Base-by-base conservation (phyloP, 2,329 filamentous ascomycete species). In the Fusarium sp. region DNA sequence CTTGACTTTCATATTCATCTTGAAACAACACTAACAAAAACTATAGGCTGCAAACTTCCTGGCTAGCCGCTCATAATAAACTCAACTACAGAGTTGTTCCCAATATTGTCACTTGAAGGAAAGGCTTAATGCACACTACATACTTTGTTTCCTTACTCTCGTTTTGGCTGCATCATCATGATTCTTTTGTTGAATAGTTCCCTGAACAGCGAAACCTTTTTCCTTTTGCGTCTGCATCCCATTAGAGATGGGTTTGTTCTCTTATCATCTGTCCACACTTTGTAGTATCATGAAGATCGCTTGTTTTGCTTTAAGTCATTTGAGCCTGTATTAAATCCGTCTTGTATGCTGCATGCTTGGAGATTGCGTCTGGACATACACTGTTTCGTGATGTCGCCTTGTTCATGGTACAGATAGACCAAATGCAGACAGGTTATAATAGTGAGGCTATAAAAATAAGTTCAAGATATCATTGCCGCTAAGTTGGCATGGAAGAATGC, bases 1-100 rank as follows among this genome's bases (percentile, higher is more conserved):
- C 47, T 22, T 17, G 37, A 11, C 15, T 19, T 8, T 20, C 7
- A 14, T 40, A 6, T 33, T n/a, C 17, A 14, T 37, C 9, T 15
- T 19, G 32, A 11, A 47, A 49, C 11, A 14, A n/a, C 47, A 26
- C 19, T 50, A 37, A 51, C 41, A 40, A 20, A 11, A 28, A 9
- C 56, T 2, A 32, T 5, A 80, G 86, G 86, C 86, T 52, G 86
- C 86, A 68, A 87, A 88, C 73, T 81, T 81, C 70, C 80, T 88
- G 64, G 85, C 86, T 43, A 87, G 79, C 76, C 84, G 86, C 74
- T 86, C 85, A 61, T 87, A 75, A 71, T 71, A 45, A 58, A 52
- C 33, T n/a, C 48, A 56, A 41, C 47, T 20, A 50, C 55, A 35
- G 35, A 28, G 47, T 47, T 61, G 46, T 49, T 47, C 52, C 49